Percentiles rank a stretch among this genome's conserved stretches.
Evolutionary conservation across 306 rosid species (phyloP).

Genomic region (Cyclanthera cordifolia): DNA sequence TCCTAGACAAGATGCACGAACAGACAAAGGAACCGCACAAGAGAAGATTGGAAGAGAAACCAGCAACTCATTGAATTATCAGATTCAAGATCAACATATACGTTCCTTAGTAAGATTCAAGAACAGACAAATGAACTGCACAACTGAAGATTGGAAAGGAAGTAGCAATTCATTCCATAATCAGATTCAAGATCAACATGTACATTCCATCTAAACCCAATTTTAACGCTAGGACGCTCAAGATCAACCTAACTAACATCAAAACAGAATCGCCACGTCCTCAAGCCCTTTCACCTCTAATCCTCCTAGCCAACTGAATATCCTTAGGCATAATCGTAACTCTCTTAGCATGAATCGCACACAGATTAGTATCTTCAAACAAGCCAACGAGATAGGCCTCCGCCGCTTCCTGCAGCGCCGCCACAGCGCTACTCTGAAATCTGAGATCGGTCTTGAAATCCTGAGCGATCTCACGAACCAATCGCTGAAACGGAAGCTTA

Average conservation of each 20-base stretch:
- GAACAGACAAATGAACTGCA: not conserved
- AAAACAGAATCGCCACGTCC: not conserved
- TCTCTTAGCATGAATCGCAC: conserved; percentile 16
- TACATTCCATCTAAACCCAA: not conserved
- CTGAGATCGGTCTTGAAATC: conserved; percentile 18
- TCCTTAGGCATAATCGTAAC: conserved; percentile 12
- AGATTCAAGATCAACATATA: no score
- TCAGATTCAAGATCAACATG: not conserved
- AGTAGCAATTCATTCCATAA: not conserved
- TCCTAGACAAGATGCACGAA: no score
- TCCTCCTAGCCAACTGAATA: conserved; percentile 13
- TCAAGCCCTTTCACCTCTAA: conserved; percentile 14
- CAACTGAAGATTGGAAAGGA: no score
- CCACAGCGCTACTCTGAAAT: conserved; percentile 14
- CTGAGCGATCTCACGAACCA: conserved; percentile 15
- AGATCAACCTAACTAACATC: not conserved
- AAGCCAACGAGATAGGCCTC: conserved; percentile 11
- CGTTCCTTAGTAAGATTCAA: not conserved
- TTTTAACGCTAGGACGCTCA: not conserved
- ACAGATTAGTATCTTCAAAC: conserved; percentile 14
- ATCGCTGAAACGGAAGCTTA: conserved; percentile 11
- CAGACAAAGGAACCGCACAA: no score
- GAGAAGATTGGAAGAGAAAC: no score
- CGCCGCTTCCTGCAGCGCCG: conserved; percentile 14
- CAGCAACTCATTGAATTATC: no score